phyloP scores from a whole-genome alignment of 129 eudicot species.

The Pulicaria dysenterica region DNA sequence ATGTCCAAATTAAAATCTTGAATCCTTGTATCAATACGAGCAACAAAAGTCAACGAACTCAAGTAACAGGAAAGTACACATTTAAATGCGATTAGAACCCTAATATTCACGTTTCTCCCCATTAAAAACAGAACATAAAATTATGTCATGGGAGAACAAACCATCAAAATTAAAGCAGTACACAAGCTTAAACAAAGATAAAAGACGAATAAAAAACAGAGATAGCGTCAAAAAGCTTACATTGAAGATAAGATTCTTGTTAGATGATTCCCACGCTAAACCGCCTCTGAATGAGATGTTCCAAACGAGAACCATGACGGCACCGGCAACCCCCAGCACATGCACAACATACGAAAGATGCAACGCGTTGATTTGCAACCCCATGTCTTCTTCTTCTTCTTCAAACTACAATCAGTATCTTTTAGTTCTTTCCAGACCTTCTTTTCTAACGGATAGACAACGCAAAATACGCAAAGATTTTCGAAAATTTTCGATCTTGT shows the following conservation, averaged over 20 bases:
- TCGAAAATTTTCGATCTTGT: neutral
- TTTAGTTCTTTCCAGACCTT: neutral
- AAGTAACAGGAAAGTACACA: neutral
- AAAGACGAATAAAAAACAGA: neutral
- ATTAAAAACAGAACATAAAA: conserved; percentile 2
- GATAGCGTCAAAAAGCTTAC: conserved; percentile 31
- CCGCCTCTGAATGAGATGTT: conserved; percentile 80
- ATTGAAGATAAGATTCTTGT: conserved; percentile 86
- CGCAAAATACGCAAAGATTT: neutral
- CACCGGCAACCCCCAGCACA: conserved; percentile 57
- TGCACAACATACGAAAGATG: conserved; percentile 64
- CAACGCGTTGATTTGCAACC: conserved; percentile 50
- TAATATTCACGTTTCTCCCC: conserved; percentile 9
- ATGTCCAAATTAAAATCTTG: neutral
- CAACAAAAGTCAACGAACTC: conserved; percentile 8
- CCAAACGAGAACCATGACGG: conserved; percentile 83
- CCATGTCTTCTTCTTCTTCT: conserved; percentile 48
- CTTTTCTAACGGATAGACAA: conserved; percentile 1
- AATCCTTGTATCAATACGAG: neutral
- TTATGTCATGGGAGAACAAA: neutral
- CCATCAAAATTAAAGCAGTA: neutral
- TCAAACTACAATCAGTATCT: conserved; percentile 4
- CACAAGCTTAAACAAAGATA: neutral
- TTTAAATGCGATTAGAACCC: conserved; percentile 29
- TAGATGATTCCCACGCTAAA: conserved; percentile 75